Evolutionary conservation across 176 grass and related monocot genomes (phyloP).

Genomic region (Triticum turgidum): DNA sequence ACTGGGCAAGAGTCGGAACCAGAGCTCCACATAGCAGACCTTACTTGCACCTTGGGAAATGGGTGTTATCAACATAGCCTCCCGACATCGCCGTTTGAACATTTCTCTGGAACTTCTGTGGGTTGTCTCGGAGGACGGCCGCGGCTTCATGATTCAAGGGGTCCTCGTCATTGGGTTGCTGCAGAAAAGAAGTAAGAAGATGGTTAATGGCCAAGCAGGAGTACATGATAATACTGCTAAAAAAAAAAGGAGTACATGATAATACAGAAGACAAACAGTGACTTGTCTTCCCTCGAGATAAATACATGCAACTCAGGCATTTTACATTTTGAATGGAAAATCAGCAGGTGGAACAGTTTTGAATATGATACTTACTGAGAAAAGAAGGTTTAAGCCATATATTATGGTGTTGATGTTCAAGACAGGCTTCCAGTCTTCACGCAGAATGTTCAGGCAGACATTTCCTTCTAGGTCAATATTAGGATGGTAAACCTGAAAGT

Average conservation of each 20-base stretch:
- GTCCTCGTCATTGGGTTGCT: slow-evolving; percentile 82
- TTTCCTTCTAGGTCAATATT: slow-evolving; percentile 86
- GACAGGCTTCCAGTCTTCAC: slow-evolving; percentile 79
- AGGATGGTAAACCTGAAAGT: slow-evolving; percentile 70
- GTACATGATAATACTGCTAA: not conserved
- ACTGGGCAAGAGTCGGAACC: not conserved
- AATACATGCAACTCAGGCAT: not conserved
- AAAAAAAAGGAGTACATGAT: not conserved
- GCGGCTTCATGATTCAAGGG: slow-evolving; percentile 71
- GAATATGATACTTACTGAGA: slow-evolving; percentile 37
- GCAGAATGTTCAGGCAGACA: slow-evolving; percentile 76
- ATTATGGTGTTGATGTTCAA: slow-evolving; percentile 71
- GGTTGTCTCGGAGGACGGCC: slow-evolving; percentile 51
- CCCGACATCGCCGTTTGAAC: slow-evolving; percentile 57
- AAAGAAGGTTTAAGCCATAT: slow-evolving; percentile 78
- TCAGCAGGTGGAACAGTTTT: not conserved
- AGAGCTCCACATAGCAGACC: not conserved
- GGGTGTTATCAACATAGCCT: slow-evolving; percentile 43
- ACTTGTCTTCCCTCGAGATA: not conserved
- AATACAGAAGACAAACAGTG: not conserved
- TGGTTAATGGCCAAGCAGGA: not conserved
- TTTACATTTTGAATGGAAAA: not conserved
- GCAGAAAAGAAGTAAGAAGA: not conserved
- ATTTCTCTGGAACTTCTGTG: slow-evolving; percentile 63
- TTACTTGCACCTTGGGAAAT: slow-evolving; percentile 63